Conservation (phyloP, 2,329 filamentous ascomycete genomes). For the Botrytis cinerea region DNA sequence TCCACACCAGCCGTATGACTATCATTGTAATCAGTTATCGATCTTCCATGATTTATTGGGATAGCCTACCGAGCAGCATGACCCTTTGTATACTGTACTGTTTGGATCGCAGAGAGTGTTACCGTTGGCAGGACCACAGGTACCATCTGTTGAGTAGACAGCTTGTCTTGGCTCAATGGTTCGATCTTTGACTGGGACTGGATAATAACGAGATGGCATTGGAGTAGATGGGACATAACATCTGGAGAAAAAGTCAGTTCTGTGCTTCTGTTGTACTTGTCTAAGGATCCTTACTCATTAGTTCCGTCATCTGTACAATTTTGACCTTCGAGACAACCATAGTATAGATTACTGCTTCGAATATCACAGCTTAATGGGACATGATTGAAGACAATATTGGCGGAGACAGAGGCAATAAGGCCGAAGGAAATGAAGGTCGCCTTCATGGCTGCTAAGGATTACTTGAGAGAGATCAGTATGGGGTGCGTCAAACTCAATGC, state of each 20-base stretch:
- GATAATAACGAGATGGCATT: slow-evolving; percentile 19
- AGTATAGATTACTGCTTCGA: slow-evolving; percentile 35
- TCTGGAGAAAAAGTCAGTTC: slow-evolving; percentile 28
- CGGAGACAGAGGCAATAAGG: slow-evolving; percentile 44
- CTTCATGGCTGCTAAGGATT: slow-evolving; percentile 37
- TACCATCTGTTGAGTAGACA: slow-evolving; percentile 47
- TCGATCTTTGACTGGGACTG: neutral
- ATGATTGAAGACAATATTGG: slow-evolving; percentile 52
- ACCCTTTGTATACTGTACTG: slow-evolving; percentile 48
- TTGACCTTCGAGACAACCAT: slow-evolving; percentile 41
- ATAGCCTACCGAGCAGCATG: slow-evolving; percentile 46
- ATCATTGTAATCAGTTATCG: slow-evolving; percentile 23
- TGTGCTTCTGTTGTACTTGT: neutral
- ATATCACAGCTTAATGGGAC: slow-evolving; percentile 48
- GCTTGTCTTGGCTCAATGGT: slow-evolving; percentile 37
- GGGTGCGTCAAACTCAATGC: neutral
- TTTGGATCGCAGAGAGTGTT: slow-evolving; percentile 45
- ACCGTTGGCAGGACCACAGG: slow-evolving; percentile 41
- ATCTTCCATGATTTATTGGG: neutral
- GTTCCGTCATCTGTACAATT: slow-evolving; percentile 31
- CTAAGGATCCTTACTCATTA: slow-evolving; percentile 32
- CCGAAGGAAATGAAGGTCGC: slow-evolving; percentile 34
- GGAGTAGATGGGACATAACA: slow-evolving; percentile 31
- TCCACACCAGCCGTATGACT: slow-evolving; percentile 47
- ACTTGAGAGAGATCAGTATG: slow-evolving; percentile 23